Conservation (phyloP, 768 basidiomycete genomes). For the Hygrophorus russula region DNA sequence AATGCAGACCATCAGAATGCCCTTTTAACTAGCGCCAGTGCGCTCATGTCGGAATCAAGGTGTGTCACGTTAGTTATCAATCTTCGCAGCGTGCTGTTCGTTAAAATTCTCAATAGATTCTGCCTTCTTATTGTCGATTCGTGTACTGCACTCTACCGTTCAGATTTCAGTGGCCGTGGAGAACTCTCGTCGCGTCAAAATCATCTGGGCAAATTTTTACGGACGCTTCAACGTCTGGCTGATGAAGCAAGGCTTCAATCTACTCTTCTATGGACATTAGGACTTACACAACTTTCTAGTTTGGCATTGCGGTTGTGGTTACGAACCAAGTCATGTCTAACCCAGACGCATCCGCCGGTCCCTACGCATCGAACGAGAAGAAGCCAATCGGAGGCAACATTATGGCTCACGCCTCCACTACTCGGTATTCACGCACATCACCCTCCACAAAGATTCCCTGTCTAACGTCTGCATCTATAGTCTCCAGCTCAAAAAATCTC, state of each 20-base stretch:
- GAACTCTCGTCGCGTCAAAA: slow-evolving; percentile 92
- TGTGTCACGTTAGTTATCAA: slow-evolving; percentile 20
- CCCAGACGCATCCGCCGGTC: slow-evolving; percentile 86
- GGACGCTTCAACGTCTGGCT: slow-evolving; percentile 85
- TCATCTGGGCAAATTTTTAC: slow-evolving; percentile 90
- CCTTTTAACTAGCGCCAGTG: slow-evolving; percentile 83
- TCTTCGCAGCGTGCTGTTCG: slow-evolving; percentile 12
- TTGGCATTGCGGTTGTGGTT: slow-evolving; percentile 94
- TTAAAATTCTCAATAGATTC: slow-evolving; percentile 47
- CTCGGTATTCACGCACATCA: slow-evolving; percentile 44
- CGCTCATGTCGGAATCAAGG: slow-evolving; percentile 99
- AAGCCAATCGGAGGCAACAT: slow-evolving; percentile 99
- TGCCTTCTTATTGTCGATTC: slow-evolving; percentile 95
- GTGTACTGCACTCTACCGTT: slow-evolving; percentile 89
- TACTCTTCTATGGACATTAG: slow-evolving; percentile 8
- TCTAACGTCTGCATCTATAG: slow-evolving; percentile 23
- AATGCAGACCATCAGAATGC: slow-evolving; percentile 96
- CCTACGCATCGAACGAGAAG: slow-evolving; percentile 85
- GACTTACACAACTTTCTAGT: slow-evolving; percentile 36
- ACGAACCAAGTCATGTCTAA: slow-evolving; percentile 99
- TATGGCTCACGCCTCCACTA: slow-evolving; percentile 97
- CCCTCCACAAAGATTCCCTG: background rate
- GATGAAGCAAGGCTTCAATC: slow-evolving; percentile 64
- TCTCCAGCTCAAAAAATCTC: slow-evolving; percentile 83
- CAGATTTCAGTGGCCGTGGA: slow-evolving; percentile 91